Conservation (phyloP, 768 basidiomycete species). For the Hypholoma fasciculare region DNA sequence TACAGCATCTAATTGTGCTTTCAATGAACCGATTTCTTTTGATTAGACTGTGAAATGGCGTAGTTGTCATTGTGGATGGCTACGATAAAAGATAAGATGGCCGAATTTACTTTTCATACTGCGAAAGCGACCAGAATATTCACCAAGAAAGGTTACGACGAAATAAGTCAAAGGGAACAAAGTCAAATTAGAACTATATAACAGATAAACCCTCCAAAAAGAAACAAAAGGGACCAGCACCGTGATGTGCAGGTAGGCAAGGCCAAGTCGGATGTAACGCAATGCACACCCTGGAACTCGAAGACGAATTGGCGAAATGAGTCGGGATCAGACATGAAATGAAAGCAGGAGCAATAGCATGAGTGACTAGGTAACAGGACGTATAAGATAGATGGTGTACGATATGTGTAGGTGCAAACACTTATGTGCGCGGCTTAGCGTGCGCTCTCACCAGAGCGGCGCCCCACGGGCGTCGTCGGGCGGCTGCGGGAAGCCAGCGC, state of each 20-base stretch:
- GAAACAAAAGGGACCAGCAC: not conserved
- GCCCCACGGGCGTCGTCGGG: constrained; percentile 5
- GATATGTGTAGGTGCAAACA: no score
- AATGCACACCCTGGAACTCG: no score
- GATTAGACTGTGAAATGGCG: no score
- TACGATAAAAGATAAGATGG: no score
- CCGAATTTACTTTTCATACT: no score
- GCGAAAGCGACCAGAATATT: no score
- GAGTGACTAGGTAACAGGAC: constrained; percentile 1
- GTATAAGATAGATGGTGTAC: not conserved
- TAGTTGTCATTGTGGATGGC: no score
- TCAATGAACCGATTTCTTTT: no score
- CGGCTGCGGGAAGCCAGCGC: constrained; percentile 1
- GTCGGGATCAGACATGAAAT: not conserved
- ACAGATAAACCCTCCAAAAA: not conserved
- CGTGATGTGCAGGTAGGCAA: not conserved
- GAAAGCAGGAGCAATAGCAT: constrained; percentile 2
- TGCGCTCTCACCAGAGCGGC: constrained; percentile 16
- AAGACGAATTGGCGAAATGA: no score
- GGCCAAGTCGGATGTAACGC: no score
- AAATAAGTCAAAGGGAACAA: not conserved
- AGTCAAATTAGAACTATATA: not conserved
- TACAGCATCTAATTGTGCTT: no score
- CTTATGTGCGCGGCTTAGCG: constrained; percentile 4
- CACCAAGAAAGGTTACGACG: no score